Base-by-base conservation (phyloP, 2,329 filamentous ascomycete genomes). In the Thermoascus crustaceus region DNA sequence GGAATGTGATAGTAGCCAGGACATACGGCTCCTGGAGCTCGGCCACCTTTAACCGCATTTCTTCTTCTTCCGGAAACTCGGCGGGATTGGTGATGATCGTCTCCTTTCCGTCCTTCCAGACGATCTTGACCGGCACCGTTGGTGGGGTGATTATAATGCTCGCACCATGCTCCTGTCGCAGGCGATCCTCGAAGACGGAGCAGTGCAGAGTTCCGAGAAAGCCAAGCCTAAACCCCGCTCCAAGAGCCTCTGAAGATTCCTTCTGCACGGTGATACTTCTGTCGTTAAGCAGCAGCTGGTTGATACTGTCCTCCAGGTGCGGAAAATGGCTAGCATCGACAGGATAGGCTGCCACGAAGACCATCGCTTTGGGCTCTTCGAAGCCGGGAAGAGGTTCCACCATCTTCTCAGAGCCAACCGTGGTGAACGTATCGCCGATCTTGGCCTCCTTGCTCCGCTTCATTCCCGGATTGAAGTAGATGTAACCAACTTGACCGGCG, bases 381-480 rank as follows among this genome's bases (percentile, higher is more conserved):
- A 98, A 98, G 2, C 89, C 91, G 0, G 87, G 86, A 35, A 88
- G 80, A 8, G 85, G 79, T 57, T 88, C 73, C 2, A 98, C 87
- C 1, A 72, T 53, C 39, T 77, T 75, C 62, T 94, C 85, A 14
- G 69, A 78, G 2, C 85, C 87, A 3, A 87, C 73, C 2, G 76
- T 83, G 1, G 91, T 96, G 52, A 87, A 94, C 0, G 91, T 98
- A 53, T 98, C 91, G 33, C 91, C 91, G 18, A 96, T 81, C 61
- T 95, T 93, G 32, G 91, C 89, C 55, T 98, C 91, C 57, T 94
- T 82, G 39, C 88, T 94, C 48, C 76, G 80, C 68, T 96, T 96
- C 91, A 98, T 98, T 37, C 89, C 91, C 0, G 91, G 91, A 54
- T 95, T 98, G 70, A 98, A 96, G 64, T 82, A 87, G 26, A 98